phyloP scores from a whole-genome alignment of 1,139 yeast species.

The Suhomyces panamericanus region DNA sequence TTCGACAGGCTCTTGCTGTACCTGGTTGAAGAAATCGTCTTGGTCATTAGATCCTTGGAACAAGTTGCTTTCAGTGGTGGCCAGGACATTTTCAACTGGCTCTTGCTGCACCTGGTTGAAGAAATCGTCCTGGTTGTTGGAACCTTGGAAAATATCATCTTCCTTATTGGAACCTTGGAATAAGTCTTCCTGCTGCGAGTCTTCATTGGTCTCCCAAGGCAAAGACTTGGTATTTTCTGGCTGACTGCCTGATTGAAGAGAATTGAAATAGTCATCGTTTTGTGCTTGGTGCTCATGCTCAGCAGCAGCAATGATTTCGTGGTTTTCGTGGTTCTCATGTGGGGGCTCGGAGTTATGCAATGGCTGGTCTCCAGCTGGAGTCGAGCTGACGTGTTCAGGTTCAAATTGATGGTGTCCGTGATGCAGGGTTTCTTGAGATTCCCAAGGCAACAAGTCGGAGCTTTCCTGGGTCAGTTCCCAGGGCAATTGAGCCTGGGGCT shows the following conservation, averaged over 20 bases:
- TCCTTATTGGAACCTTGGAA: not conserved
- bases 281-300: not conserved
- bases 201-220: not conserved
- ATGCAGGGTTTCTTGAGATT: not conserved
- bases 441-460: conserved; percentile 2
- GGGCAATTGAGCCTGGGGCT: not conserved
- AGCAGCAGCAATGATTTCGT: too few relatives aligned
- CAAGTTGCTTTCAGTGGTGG: not conserved
- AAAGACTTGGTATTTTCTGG: not conserved
- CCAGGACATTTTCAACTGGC: not conserved
- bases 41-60: not conserved
- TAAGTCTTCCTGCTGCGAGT: not conserved
- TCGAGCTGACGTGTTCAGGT: too few relatives aligned
- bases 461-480: not conserved
- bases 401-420: too few relatives aligned
- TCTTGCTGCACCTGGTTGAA: not conserved
- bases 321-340: not conserved
- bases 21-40: not conserved
- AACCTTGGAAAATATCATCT: too few relatives aligned
- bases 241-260: not conserved
- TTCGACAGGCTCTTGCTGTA: not conserved
- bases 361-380: not conserved
- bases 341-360: not conserved
- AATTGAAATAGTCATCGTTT: not conserved
- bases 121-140: not conserved